phyloP scores from a whole-genome alignment of 1,284 basidiomycete species.

The Fomitiporia mediterranea region DNA sequence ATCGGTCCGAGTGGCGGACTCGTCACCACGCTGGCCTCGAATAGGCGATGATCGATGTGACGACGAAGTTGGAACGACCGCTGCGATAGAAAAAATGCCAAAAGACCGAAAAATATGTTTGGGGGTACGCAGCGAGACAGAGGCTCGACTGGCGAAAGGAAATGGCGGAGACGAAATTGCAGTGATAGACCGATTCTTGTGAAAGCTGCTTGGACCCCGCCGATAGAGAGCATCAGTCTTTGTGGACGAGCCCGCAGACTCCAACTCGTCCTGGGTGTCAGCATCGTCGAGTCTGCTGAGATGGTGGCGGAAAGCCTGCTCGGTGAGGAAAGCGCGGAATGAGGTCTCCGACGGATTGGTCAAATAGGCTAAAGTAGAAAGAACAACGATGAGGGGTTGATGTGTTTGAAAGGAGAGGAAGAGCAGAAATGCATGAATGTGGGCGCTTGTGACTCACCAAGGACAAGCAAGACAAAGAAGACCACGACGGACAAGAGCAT shows the following conservation, averaged over 20 bases:
- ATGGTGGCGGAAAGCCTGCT: conserved; percentile 92
- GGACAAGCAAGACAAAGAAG: conserved; percentile 59
- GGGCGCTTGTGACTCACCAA: too few relatives aligned
- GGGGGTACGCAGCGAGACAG: conserved; percentile 91
- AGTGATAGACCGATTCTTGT: conserved; percentile 29
- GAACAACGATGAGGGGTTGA: not conserved
- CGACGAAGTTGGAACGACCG: conserved; percentile 50
- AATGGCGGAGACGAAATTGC: conserved; percentile 47
- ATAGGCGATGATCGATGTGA: conserved; percentile 31
- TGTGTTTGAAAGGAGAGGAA: conserved; percentile 17
- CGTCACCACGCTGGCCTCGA: conserved; percentile 23
- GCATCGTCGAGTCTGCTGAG: conserved; percentile 81
- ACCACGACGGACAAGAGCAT: conserved; percentile 63
- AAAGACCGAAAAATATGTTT: conserved; percentile 83
- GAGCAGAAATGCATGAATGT: conserved; percentile 20
- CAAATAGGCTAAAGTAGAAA: conserved; percentile 67
- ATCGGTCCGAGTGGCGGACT: conserved; percentile 18
- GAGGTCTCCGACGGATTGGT: conserved; percentile 91
- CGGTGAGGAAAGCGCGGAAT: conserved; percentile 91
- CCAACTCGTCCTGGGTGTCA: conserved; percentile 37
- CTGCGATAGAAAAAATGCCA: conserved; percentile 82
- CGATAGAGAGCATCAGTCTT: conserved; percentile 8
- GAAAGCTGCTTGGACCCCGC: conserved; percentile 32
- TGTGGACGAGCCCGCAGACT: conserved; percentile 22
- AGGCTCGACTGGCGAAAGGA: conserved; percentile 87